Percentiles rank a stretch among this genome's conserved stretches.
Conservation (phyloP, 2,329 filamentous ascomycete species). For the Colletotrichum sp. region DNA sequence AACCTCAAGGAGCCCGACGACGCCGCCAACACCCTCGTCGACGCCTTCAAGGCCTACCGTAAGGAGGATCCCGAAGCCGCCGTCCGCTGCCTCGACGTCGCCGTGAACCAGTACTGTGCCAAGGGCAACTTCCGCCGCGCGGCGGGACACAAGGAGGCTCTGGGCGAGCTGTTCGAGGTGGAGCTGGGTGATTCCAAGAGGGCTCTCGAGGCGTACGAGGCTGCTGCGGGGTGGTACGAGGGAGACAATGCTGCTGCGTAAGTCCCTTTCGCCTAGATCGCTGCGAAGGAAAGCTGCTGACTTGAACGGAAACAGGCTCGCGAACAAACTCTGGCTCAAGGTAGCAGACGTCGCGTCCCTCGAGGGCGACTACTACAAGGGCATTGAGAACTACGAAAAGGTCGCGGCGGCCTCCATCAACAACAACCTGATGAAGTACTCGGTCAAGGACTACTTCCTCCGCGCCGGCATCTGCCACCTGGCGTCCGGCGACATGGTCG, state of each 20-base stretch:
- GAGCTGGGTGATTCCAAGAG: constrained; percentile 79
- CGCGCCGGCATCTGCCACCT: constrained; percentile 94
- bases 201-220: constrained; percentile 83
- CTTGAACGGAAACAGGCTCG: constrained; percentile 59
- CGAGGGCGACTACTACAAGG: constrained; percentile 82
- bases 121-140: constrained; percentile 92
- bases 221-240: constrained; percentile 88
- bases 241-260: constrained; percentile 84
- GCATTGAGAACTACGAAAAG: constrained; percentile 82
- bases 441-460: constrained; percentile 93
- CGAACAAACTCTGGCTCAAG: constrained; percentile 94
- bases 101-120: constrained; percentile 84
- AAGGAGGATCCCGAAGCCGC: constrained; percentile 86
- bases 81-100: constrained; percentile 77
- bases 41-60: constrained; percentile 95
- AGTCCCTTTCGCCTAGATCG: constrained; percentile 34
- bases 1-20: constrained; percentile 92
- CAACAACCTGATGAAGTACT: constrained; percentile 93
- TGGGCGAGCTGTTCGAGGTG: constrained; percentile 85
- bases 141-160: constrained; percentile 86
- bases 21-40: constrained; percentile 83
- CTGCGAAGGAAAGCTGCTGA: neutral
- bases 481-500: constrained; percentile 74
- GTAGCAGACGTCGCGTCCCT: constrained; percentile 86
- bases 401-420: constrained; percentile 79